Evolutionary conservation across 164 flowering plant species (phyloP).

Genomic region (Aristolochia fimbriata): DNA sequence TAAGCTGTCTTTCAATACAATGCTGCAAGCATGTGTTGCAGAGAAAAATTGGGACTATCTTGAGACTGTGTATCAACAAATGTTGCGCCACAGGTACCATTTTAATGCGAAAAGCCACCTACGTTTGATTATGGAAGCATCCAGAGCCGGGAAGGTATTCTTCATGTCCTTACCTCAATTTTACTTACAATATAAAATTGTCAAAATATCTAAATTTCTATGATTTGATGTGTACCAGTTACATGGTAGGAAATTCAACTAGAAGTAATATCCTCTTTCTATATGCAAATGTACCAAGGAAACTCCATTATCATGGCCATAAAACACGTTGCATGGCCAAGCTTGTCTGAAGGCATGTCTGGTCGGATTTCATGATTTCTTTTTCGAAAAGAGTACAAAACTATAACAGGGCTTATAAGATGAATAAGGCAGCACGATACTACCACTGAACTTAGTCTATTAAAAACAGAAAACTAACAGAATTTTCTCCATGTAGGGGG

Average conservation of each 20-base stretch:
- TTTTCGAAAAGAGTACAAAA: no score
- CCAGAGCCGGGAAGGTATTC: slow-evolving; percentile 73
- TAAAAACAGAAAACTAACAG: no score
- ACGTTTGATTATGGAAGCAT: slow-evolving; percentile 55
- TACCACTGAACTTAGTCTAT: no score
- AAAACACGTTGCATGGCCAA: no score
- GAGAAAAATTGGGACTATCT: slow-evolving; percentile 74
- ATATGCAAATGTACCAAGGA: no score
- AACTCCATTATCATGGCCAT: no score
- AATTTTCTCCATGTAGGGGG: slow-evolving; percentile 29
- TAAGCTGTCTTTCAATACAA: slow-evolving; percentile 59
- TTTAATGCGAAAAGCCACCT: slow-evolving; percentile 80
- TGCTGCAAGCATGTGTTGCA: slow-evolving; percentile 52
- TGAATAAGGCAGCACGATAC: no score
- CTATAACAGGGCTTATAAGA: no score
- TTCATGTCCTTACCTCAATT: neutral
- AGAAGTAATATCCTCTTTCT: neutral
- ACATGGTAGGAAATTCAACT: neutral
- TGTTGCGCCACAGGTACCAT: slow-evolving; percentile 63
- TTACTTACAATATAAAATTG: neutral
- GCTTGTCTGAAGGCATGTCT: no score
- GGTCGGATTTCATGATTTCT: no score
- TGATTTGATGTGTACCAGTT: neutral
- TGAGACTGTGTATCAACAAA: slow-evolving; percentile 36
- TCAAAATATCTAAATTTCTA: no score